Percentiles rank a stretch among this genome's conserved stretches.
Evolutionary conservation across 495 filamentous ascomycete species (phyloP).

Genomic region (Pyrenula aspistea): DNA sequence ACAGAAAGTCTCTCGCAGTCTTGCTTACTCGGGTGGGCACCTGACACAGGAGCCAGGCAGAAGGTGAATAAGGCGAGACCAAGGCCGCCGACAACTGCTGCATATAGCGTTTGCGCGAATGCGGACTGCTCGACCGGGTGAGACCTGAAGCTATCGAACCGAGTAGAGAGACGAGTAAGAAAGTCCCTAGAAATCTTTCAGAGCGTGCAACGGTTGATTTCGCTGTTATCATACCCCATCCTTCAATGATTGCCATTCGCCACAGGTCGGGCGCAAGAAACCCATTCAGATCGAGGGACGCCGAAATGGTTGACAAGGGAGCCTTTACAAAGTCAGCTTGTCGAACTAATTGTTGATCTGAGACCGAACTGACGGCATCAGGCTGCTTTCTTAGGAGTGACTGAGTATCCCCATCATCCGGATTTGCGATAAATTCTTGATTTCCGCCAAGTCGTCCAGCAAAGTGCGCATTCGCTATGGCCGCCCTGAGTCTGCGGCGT

Average conservation of each 20-base stretch:
- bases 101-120: background rate
- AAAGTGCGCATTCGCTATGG: slow-evolving; percentile 18
- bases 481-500: background rate
- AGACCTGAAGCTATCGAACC: background rate
- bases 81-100: background rate
- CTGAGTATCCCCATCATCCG: slow-evolving; percentile 21
- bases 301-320: background rate
- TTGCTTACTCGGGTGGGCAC: slow-evolving; percentile 29
- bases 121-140: background rate
- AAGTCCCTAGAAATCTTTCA: background rate
- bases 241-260: background rate
- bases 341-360: background rate
- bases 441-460: slow-evolving; percentile 38
- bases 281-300: background rate
- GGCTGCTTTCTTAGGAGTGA: slow-evolving; percentile 24
- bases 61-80: slow-evolving; percentile 35
- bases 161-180: background rate
- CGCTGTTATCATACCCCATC: background rate
- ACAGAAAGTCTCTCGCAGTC: background rate
- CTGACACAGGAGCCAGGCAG: slow-evolving; percentile 33
- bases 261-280: background rate
- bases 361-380: slow-evolving; percentile 17
- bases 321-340: background rate
- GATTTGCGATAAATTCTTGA: slow-evolving; percentile 29
- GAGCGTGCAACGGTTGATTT: background rate